Evolutionary conservation across 73 alveolate species (phyloP).

Genomic region (Paramecium sonneborni): DNA sequence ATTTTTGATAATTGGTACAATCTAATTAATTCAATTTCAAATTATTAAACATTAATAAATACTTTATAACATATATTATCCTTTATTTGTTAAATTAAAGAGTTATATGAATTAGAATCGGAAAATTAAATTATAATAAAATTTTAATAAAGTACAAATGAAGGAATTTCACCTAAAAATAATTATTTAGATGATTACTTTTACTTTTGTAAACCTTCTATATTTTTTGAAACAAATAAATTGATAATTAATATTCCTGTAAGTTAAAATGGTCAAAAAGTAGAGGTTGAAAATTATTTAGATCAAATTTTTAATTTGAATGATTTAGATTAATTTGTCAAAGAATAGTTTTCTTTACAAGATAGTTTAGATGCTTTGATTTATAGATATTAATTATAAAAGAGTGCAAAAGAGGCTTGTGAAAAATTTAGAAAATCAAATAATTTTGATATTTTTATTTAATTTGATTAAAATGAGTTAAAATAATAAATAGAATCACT

Average conservation of each 20-base stretch:
- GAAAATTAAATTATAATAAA: neutral
- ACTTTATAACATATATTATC: neutral
- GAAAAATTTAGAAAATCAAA: neutral
- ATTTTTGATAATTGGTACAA: neutral
- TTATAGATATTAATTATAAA: neutral
- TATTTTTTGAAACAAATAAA: neutral
- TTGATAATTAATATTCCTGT: neutral
- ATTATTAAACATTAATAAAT: neutral
- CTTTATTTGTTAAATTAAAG: neutral
- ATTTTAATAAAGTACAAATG: neutral
- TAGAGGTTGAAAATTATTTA: neutral
- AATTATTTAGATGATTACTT: neutral
- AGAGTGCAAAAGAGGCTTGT: neutral
- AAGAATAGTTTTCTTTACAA: neutral
- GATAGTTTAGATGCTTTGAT: neutral
- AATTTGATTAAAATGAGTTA: neutral
- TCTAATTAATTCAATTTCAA: neutral
- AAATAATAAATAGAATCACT: neutral
- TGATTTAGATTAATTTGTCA: neutral
- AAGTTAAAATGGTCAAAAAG: neutral
- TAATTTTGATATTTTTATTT: neutral
- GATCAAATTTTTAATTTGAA: neutral
- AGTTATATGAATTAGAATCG: neutral
- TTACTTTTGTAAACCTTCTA: neutral
- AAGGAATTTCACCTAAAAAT: neutral